Evolutionary conservation across 2,329 filamentous ascomycete genomes (phyloP).

Genomic region (Apiospora arundinis): DNA sequence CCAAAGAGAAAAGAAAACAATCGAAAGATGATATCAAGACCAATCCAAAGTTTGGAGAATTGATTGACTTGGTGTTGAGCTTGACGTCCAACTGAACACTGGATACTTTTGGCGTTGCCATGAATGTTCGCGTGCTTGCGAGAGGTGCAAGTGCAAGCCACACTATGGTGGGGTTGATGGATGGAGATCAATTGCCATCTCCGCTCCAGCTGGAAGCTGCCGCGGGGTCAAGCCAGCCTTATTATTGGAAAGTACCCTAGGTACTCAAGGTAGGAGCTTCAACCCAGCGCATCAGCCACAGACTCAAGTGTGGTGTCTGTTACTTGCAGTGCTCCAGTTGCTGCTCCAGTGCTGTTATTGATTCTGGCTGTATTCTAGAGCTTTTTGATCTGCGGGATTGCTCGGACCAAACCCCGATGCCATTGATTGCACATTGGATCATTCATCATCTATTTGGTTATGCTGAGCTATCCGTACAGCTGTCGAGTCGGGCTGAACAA

Average conservation of each 20-base stretch:
- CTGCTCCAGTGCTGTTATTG: no score
- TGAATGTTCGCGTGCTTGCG: no score
- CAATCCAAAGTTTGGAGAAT: neutral
- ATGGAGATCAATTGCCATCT: neutral
- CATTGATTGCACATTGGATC: neutral
- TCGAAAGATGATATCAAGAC: neutral
- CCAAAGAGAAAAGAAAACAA: neutral
- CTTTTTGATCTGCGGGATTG: neutral
- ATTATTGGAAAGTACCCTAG: no score
- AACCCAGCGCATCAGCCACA: neutral
- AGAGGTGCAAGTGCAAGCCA: neutral
- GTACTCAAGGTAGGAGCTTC: neutral
- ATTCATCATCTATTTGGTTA: no score
- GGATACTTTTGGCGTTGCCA: neutral
- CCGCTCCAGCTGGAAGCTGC: neutral
- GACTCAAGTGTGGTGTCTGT: no score
- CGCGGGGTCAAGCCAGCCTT: neutral
- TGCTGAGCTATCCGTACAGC: no score
- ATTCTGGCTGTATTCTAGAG: no score
- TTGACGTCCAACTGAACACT: neutral
- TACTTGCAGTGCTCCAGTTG: no score
- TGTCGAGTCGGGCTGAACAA: no score
- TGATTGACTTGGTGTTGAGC: neutral
- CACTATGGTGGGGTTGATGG: conserved; percentile 10
- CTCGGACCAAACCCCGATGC: neutral